phyloP scores from a whole-genome alignment of 805 yeast species.

The Metschnikowia picachoensis region DNA sequence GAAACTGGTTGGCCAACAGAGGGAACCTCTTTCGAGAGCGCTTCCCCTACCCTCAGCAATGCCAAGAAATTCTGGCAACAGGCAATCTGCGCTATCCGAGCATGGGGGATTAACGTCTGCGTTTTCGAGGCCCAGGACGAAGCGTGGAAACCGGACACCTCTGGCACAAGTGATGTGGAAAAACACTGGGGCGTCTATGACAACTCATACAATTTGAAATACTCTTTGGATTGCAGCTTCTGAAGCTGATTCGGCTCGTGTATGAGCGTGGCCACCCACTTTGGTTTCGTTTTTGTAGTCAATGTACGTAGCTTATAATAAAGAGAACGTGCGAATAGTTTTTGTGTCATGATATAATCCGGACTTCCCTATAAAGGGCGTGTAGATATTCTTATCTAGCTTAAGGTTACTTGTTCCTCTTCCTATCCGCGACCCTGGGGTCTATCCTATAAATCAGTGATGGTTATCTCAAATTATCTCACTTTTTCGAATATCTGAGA shows the following conservation, averaged over 20 bases:
- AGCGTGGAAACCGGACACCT: constrained; percentile 90
- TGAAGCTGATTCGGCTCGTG: background rate
- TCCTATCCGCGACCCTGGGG: no score
- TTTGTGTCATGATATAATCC: no score
- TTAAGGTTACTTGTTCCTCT: no score
- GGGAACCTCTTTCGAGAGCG: constrained; percentile 65
- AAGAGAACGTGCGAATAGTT: no score
- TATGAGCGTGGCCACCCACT: no score
- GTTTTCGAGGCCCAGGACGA: constrained; percentile 96
- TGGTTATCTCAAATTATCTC: no score
- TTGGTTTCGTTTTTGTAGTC: no score
- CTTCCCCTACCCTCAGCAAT: constrained; percentile 67
- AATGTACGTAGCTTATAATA: no score
- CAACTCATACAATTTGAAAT: constrained; percentile 40
- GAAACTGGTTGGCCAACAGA: constrained; percentile 97
- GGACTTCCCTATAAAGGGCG: no score
- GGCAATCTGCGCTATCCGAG: constrained; percentile 90
- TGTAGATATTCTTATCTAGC: no score
- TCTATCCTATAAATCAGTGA: no score
- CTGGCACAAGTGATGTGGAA: constrained; percentile 84
- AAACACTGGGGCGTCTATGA: constrained; percentile 93
- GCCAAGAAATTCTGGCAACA: constrained; percentile 83
- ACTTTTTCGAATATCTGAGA: no score
- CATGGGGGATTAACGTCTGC: constrained; percentile 91
- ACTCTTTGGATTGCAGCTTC: constrained; percentile 34